Percentiles rank a stretch among this genome's conserved stretches.
phyloP scores from a whole-genome alignment of 2,329 filamentous ascomycete genomes.

The Hymenoscyphus scutula region DNA sequence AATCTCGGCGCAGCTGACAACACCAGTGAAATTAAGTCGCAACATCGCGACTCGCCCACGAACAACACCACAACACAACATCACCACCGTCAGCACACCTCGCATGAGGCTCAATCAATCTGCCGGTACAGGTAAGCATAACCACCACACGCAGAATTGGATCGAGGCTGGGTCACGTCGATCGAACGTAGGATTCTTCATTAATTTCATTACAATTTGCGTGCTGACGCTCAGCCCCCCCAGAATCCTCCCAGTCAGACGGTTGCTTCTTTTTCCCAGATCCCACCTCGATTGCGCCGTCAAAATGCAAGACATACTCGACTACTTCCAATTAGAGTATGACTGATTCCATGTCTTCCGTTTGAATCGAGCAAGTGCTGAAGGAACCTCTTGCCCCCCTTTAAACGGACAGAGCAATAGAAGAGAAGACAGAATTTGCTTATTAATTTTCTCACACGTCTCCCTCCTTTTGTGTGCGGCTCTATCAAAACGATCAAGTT shows the following conservation, averaged over 20 bases:
- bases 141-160: neutral
- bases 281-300: neutral
- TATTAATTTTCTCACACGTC: neutral
- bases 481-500: too few relatives aligned
- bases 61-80: neutral
- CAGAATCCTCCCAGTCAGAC: slow-evolving; percentile 1
- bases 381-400: neutral
- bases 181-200: neutral
- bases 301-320: neutral
- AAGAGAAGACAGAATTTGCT: neutral
- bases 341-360: neutral
- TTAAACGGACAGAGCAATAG: neutral
- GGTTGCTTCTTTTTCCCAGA: neutral
- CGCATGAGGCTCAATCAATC: neutral
- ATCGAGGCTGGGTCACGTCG: neutral
- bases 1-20: neutral
- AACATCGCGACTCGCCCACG: neutral
- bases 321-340: neutral
- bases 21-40: neutral
- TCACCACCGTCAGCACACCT: neutral
- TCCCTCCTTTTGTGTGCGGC: neutral
- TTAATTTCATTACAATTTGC: neutral
- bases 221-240: neutral
- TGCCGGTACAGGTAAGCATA: neutral
- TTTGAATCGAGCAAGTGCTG: neutral